A percentile compares a stretch with the other conserved stretches of the same genome.
These are phyloP conservation scores for Tulasnella sp. DNA, from an alignment of 768 basidiomycete genomes.

Conservation along the genomic window DNA sequence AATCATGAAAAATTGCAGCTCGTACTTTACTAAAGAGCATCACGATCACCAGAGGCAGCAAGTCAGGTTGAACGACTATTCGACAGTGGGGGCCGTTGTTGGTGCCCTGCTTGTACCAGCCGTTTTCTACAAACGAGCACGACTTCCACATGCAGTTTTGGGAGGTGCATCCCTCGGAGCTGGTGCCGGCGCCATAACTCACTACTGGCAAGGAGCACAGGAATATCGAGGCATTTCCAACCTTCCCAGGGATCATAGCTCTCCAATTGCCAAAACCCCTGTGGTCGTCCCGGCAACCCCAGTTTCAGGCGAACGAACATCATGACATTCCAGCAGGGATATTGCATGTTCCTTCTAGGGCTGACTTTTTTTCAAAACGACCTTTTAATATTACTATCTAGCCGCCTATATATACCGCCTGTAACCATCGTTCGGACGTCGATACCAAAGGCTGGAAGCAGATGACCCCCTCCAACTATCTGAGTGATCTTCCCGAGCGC, in stretches of 20 bases:
- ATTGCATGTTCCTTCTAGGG: neutral
- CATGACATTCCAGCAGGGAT: neutral
- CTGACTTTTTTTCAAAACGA: neutral
- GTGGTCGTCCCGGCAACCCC: neutral
- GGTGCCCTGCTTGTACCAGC: constrained; percentile 62
- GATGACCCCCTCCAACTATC: neutral
- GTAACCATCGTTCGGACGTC: neutral
- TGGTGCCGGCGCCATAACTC: constrained; percentile 12
- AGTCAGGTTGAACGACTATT: constrained; percentile 65
- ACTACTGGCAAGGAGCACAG: constrained; percentile 4
- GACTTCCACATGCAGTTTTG: constrained; percentile 43
- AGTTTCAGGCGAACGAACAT: neutral
- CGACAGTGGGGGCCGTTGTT: constrained; percentile 67
- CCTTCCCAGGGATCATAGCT: neutral
- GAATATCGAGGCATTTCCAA: neutral
- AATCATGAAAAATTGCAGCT: neutral
- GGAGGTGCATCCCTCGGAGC: constrained; percentile 26
- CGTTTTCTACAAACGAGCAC: constrained; percentile 67
- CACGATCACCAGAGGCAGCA: constrained; percentile 45
- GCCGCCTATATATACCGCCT: neutral
- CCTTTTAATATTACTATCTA: neutral
- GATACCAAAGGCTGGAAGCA: neutral
- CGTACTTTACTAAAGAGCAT: neutral
- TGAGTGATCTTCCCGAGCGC: too few relatives aligned
- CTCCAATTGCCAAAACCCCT: neutral